Evolutionary conservation across 305 asterid genomes (phyloP).

Genomic region (Solanum hybrid): DNA sequence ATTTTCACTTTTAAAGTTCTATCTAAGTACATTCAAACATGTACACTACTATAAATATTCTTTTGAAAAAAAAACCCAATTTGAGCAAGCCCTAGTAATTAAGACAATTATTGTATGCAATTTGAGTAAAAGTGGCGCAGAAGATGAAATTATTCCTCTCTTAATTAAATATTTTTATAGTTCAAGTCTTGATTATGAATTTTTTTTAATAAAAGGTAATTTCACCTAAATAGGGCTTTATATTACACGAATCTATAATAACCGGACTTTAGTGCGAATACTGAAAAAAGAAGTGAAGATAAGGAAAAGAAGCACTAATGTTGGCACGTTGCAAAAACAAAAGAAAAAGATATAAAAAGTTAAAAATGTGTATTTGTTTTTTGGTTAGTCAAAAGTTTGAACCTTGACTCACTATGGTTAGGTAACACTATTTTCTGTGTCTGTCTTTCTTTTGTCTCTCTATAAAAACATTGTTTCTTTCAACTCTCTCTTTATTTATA

Average conservation of each 20-base stretch:
- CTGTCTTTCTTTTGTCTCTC: neutral
- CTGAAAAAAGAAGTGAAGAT: neutral
- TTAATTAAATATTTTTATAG: neutral
- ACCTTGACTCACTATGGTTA: neutral
- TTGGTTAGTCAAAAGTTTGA: slow-evolving; percentile 2
- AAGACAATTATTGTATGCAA: neutral
- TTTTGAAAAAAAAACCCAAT: neutral
- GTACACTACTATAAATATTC: neutral
- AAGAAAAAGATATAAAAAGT: neutral
- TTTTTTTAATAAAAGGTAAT: neutral
- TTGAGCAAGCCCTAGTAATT: neutral
- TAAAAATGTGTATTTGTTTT: neutral
- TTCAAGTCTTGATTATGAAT: neutral
- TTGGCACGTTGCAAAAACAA: neutral
- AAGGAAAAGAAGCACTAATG: neutral
- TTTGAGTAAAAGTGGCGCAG: neutral
- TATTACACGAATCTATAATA: neutral
- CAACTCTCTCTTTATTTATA: neutral
- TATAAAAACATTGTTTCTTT: neutral
- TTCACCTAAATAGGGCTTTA: no score
- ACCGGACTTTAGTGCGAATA: no score
- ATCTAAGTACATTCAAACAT: neutral
- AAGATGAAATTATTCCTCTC: neutral
- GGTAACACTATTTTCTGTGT: neutral
- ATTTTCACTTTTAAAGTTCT: neutral